These are phyloP conservation scores for Arabidopsis thaliana DNA, from an alignment of 345 rosid species.

Conservation along the genomic window TAIR10.1 NC_003074.8:366501-367000, in stretches of 20 bases:
- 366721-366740: not conserved
- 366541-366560: not conserved
- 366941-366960: slow-evolving; percentile 92
- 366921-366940: slow-evolving; percentile 91
- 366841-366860: slow-evolving; percentile 89
- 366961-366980: not conserved
- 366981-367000: not conserved
- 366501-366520: not conserved
- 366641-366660: not conserved
- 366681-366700: not conserved
- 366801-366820: slow-evolving; percentile 94
- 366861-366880: slow-evolving; percentile 95
- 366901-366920: slow-evolving; percentile 73
- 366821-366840: slow-evolving; percentile 98
- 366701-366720: not conserved
- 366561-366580: not conserved
- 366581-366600: not conserved
- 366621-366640: not conserved
- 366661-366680: not conserved
- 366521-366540: not conserved
- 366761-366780: not conserved
- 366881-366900: slow-evolving; percentile 80
- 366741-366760: not conserved
- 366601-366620: not conserved
- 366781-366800: slow-evolving; percentile 81